Base-by-base conservation (phyloP, 2,329 filamentous ascomycete genomes). In the Leptographium galeiforme region DNA sequence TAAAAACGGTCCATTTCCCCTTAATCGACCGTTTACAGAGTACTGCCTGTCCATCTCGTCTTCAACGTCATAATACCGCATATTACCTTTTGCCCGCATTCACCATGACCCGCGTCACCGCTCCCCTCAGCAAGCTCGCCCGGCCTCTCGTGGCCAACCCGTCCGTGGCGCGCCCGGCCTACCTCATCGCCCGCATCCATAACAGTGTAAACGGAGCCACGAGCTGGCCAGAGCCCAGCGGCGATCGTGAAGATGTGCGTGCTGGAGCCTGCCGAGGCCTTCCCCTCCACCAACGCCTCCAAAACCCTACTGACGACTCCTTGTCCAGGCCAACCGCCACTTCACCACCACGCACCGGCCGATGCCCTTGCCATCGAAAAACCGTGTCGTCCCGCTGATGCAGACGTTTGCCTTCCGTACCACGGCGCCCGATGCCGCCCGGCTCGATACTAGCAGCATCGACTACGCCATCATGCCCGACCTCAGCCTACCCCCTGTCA, bases 331-430 rank as follows among this genome's bases (percentile, higher is more conserved):
- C 56, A 54, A 48, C 53, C 72, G 73, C 56, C 62, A 64, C 61
- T 66, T 75, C 57, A 70, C 70, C 52, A 74, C 72, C 56, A 67
- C 70, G 53, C 73, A 76, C 62, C 72, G 73, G 52, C 73, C 74
- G 49, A 70, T 70, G 10, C 69, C 71, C 49, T 49, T 56, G 57
- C 67, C 67, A 61, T 57, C 71, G 60, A 59, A 68, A 63, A 66
- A 68, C 62, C 72, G 72, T 58, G 67, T 68, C 55, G 68, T 75
- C 61, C 79, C 78, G 43, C 67, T 83, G 53, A 83, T 84, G 79
- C 80, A 84, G 68, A 78, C 76, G 62, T 83, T 84, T 70, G 78
- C 74, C 63, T 82, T 83, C 70, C 69, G 70, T 61, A 72, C 73
- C 25, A 71, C 74, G 18, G 66, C 71, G 4, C 64, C 74, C 16